Conservation (phyloP, 1,284 basidiomycete species). For the Moniliophthora roreri region DNA sequence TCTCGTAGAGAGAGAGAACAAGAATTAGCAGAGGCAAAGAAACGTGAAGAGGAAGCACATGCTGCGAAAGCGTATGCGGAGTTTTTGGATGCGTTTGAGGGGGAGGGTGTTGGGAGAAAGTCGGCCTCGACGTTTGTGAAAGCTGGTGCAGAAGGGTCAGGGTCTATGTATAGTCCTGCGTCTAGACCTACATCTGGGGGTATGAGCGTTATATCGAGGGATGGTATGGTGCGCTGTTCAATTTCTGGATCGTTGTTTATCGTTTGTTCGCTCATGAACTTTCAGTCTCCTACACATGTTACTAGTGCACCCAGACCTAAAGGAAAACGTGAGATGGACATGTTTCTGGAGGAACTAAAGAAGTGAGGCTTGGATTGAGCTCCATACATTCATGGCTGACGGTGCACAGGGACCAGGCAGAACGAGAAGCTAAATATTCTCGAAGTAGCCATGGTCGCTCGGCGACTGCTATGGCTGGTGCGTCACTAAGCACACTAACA, state of each 20-base stretch:
- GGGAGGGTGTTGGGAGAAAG: constrained; percentile 55
- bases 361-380: constrained; percentile 42
- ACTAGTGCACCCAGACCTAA: constrained; percentile 61
- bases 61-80: constrained; percentile 82
- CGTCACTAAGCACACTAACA: constrained; percentile 18
- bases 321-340: constrained; percentile 92
- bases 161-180: constrained; percentile 46
- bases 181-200: neutral
- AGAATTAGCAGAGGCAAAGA: constrained; percentile 86
- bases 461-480: constrained; percentile 84
- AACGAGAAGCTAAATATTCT: constrained; percentile 81
- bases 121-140: constrained; percentile 73
- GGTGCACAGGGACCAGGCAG: constrained; percentile 80
- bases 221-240: constrained; percentile 25
- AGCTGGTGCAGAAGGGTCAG: constrained; percentile 53
- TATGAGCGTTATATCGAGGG: neutral
- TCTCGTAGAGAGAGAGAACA: constrained; percentile 84
- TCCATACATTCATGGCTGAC: constrained; percentile 10
- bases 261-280: too few relatives aligned
- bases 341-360: constrained; percentile 92
- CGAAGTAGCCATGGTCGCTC: constrained; percentile 70
- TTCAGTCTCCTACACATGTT: constrained; percentile 54
- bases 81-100: constrained; percentile 85
- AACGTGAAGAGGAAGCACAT: constrained; percentile 78
- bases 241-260: too few relatives aligned